Evolutionary conservation across 2,329 filamentous ascomycete genomes (phyloP).

Genomic region (Fusarium sterilihyphosum): DNA sequence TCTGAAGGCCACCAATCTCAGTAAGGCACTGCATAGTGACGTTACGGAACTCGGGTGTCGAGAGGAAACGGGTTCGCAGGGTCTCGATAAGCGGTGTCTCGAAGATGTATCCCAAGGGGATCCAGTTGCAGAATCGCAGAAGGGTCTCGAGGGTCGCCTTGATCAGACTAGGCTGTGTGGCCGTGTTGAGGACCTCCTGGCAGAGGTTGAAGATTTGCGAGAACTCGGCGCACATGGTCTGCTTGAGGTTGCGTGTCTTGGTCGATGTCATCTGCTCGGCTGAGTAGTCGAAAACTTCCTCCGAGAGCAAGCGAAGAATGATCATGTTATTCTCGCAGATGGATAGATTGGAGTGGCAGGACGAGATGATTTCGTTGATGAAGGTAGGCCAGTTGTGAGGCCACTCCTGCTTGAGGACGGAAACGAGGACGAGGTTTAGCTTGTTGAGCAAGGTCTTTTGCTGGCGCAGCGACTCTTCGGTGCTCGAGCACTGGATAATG

Average conservation of each 20-base stretch:
- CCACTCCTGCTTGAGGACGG: slow-evolving; percentile 99
- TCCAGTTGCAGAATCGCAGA: slow-evolving; percentile 98
- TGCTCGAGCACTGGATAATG: slow-evolving; percentile 92
- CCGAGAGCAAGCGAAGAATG: slow-evolving; percentile 91
- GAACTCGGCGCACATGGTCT: slow-evolving; percentile 98
- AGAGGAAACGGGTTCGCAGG: slow-evolving; percentile 88
- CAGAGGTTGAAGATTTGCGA: slow-evolving; percentile 98
- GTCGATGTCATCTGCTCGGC: slow-evolving; percentile 99
- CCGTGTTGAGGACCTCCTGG: slow-evolving; percentile 91
- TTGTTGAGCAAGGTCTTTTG: slow-evolving; percentile 96
- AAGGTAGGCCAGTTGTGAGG: slow-evolving; percentile 99
- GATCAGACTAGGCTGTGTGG: slow-evolving; percentile 86
- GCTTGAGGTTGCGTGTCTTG: slow-evolving; percentile 96
- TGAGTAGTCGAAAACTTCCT: slow-evolving; percentile 99
- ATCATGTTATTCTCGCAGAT: slow-evolving; percentile 99
- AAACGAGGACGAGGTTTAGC: slow-evolving; percentile 96
- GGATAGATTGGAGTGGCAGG: slow-evolving; percentile 92
- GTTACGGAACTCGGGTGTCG: slow-evolving; percentile 95
- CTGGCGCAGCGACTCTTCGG: slow-evolving; percentile 85
- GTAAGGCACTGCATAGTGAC: slow-evolving; percentile 96
- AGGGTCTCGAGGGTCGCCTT: slow-evolving; percentile 97
- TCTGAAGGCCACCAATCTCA: slow-evolving; percentile 94
- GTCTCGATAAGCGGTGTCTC: slow-evolving; percentile 97
- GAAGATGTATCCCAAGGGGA: slow-evolving; percentile 97
- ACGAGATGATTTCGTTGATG: slow-evolving; percentile 99